A percentile compares a stretch with the other conserved stretches of the same genome.
These are phyloP conservation scores for Ustilago bromivora DNA, from an alignment of 1,284 basidiomycete genomes.

Conservation along the genomic window DNA sequence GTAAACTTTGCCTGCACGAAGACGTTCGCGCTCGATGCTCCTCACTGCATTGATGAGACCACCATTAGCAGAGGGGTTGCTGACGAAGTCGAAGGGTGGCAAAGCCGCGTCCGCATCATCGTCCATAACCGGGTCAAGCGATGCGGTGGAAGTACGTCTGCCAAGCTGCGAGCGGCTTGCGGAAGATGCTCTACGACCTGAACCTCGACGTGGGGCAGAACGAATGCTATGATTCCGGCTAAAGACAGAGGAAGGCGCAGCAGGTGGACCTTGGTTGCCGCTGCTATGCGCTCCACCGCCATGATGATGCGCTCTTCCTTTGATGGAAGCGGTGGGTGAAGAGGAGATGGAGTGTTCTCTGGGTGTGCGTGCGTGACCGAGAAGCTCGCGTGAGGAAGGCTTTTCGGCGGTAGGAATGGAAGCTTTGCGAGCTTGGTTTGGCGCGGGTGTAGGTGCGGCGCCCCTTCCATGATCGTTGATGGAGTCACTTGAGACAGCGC, in stretches of 20 bases:
- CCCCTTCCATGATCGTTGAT: conserved; percentile 59
- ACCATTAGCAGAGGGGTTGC: conserved; percentile 67
- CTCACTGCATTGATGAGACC: conserved; percentile 68
- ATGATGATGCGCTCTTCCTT: conserved; percentile 24
- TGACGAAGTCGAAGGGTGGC: conserved; percentile 60
- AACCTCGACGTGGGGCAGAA: conserved; percentile 20
- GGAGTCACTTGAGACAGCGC: conserved; percentile 47
- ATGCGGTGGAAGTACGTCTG: conserved; percentile 47
- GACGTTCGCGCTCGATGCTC: conserved; percentile 56
- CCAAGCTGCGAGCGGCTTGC: conserved; percentile 33
- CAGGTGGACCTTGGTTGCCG: conserved; percentile 39
- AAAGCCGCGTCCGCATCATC: conserved; percentile 24
- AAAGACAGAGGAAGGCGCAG: conserved; percentile 47
- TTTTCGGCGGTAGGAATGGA: conserved; percentile 23
- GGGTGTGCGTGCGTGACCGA: conserved; percentile 33
- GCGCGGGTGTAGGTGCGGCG: conserved; percentile 17
- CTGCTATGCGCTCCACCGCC: conserved; percentile 1
- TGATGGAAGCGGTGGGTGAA: conserved; percentile 39
- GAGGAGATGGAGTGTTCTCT: conserved; percentile 32
- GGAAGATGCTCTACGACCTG: conserved; percentile 40
- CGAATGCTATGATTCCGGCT: conserved; percentile 46
- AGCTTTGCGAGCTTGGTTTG: conserved; percentile 14
- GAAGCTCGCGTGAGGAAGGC: conserved; percentile 46
- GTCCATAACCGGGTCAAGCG: conserved; percentile 46
- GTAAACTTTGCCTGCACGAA: conserved; percentile 61